Base-by-base conservation (phyloP, 345 rosid species). In the Erysimum cheiranthoides region DNA sequence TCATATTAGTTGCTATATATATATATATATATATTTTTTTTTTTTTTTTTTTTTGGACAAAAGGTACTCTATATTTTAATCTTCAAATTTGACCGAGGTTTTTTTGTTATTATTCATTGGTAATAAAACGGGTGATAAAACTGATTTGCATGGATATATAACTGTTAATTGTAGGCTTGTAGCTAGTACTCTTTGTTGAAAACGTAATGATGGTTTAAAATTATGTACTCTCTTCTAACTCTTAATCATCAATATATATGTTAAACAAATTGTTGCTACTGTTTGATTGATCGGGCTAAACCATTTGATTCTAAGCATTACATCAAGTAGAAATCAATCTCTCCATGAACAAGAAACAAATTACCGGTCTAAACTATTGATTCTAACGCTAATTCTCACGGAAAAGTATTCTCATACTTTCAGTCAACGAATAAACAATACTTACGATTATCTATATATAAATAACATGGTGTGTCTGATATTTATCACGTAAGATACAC, bases 391-490 rank as follows among this genome's bases (percentile, higher is more conserved):
- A 25, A 31, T 31, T 28, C 28, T 28, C 17, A 28, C 17, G 40
- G 62, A 54, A 68, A 53, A 39, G 16, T 16, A 28, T 28, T 12
- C 16, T 10, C 32, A 17, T 69, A 30, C 5, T 8, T 8, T 18
- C 9, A 32, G 59, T 59, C 58, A 71, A 46, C 59, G 10, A 47
- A 60, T 71, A 46, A 59, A 58, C 46, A 70, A 46, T 40, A 32
- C 11, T 43, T 40, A 70, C 30, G 38, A 43, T 16, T 25, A 14
- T 57, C 4, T 8, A 17, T 38, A 5, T 45, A 17, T 43, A 21
- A 21, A 6, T 43, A 45, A 34, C 58, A 71, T 60, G 49, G 59
- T 47, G 49, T 46, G 75, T 60, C 49, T 12, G n/a, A n/a, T 43
- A 28, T 34, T 36, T 16, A 35, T 13, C 30, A 5, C n/a, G 34